phyloP scores from a whole-genome alignment of 805 yeast genomes.

The Zygosaccharomyces bisporus region DNA sequence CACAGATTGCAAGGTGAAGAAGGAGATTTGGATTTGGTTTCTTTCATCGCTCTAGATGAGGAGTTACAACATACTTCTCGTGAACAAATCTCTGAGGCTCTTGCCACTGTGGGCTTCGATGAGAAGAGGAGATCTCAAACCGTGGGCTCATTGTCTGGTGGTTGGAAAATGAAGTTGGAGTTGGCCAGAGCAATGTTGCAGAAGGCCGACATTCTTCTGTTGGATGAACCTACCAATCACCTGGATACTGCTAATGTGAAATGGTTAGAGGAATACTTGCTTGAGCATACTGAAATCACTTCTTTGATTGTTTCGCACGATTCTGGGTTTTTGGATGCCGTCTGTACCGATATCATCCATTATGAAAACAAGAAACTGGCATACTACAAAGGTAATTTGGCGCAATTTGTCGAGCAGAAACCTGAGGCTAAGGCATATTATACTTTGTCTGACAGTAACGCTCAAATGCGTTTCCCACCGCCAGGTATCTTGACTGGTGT shows the following conservation, averaged over 20 bases:
- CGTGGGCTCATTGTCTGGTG: conserved; percentile 95
- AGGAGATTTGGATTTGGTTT: conserved; percentile 82
- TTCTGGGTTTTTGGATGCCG: conserved; percentile 91
- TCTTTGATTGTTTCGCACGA: conserved; percentile 96
- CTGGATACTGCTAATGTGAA: conserved; percentile 90
- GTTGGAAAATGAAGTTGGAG: conserved; percentile 99
- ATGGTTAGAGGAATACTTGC: conserved; percentile 89
- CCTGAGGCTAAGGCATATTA: conserved; percentile 97
- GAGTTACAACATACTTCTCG: conserved; percentile 62
- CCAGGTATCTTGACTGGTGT: conserved; percentile 98
- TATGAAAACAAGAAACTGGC: conserved; percentile 93
- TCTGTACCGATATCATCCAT: conserved; percentile 94
- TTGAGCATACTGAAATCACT: conserved; percentile 80
- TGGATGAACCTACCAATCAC: conserved; percentile 98
- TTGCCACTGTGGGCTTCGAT: conserved; percentile 84
- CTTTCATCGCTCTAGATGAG: conserved; percentile 85
- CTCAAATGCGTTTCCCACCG: conserved; percentile 97
- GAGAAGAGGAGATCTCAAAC: conserved; percentile 85
- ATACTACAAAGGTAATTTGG: conserved; percentile 92
- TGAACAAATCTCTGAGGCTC: conserved; percentile 70
- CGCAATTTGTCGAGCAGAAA: conserved; percentile 83
- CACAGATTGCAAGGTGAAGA: conserved; percentile 95
- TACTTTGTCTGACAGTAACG: conserved; percentile 86
- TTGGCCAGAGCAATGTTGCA: conserved; percentile 98
- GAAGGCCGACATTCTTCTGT: conserved; percentile 90